phyloP scores from a whole-genome alignment of 352 stramenopile species.

The Blastocystis sp. region DNA sequence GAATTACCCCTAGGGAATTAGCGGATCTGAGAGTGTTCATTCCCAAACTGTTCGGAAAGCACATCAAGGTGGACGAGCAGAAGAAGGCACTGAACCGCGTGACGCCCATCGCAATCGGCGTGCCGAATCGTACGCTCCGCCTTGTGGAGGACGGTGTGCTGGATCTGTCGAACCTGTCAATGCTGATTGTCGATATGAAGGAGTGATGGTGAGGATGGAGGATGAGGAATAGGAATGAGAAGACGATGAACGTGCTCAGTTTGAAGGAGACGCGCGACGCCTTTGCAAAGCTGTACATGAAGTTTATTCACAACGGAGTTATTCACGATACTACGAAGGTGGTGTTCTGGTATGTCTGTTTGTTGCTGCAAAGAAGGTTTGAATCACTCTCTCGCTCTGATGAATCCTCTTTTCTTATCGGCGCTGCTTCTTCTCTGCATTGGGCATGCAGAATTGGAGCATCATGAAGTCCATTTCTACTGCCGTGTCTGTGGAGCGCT shows the following conservation, averaged over 20 bases:
- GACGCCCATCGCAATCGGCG: conserved; percentile 27
- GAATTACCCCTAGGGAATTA: not conserved
- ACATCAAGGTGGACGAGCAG: conserved; percentile 59
- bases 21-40: conserved; percentile 21
- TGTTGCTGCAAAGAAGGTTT: not conserved
- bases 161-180: conserved; percentile 43
- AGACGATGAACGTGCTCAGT: conserved; percentile 44
- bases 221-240: conserved; percentile 34
- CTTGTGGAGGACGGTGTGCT: conserved; percentile 37
- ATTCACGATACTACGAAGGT: conserved; percentile 59
- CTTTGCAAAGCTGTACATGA: conserved; percentile 26
- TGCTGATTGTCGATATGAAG: conserved; percentile 53
- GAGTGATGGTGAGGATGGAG: not conserved
- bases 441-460: not conserved
- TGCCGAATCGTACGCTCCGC: conserved; percentile 33
- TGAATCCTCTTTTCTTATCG: too few relatives aligned
- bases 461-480: conserved; percentile 49
- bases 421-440: too few relatives aligned
- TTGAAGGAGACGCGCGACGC: conserved; percentile 46
- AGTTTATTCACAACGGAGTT: conserved; percentile 42
- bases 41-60: conserved; percentile 53
- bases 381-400: too few relatives aligned
- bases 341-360: conserved; percentile 26
- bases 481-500: conserved; percentile 35
- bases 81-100: conserved; percentile 33